Evolutionary conservation across 2,329 filamentous ascomycete species (phyloP), one percentile per base, ranked within the genome.

Genomic region (Aspergillus udagawae): DNA sequence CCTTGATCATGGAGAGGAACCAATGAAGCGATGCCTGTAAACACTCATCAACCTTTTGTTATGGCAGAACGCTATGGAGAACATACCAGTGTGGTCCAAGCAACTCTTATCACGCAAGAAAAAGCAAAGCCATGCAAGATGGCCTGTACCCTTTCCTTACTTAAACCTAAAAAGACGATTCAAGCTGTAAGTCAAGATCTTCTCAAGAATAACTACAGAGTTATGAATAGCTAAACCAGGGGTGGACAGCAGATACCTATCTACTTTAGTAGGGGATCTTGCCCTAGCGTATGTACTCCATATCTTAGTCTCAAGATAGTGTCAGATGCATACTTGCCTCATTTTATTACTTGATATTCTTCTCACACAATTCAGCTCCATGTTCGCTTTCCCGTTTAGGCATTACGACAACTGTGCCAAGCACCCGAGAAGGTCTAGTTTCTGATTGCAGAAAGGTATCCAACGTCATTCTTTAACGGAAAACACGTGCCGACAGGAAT

Each of bases 341-440:
- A 44, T 51, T 49, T 45, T 20, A 23, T 50, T 53, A 29, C 38
- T 38, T 17, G 32, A 38, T 17, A n/a, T 38, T 17, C 32, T 35
- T 35, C 32, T 35, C 21, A 4, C 20, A 10, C 41, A 7, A 2
- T 21, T 21, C 41, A 44, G 41, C 41, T 21, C 41, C 41, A 21
- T 23, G 4, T 44, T 44, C n/a, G 41, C 49, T 42, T 53, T 21
- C 54, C 56, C 27, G 42, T 58, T 54, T 41, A 28, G 52, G 56
- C 55, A 62, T 42, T 52, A 56, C 58, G 54, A 58, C 41, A 52
- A 47, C 52, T 57, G 58, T 52, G 58, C 58, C 55, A 62, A 62
- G 60, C 20, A 29, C 50, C 51, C 20, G 41, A 54, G 21, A 42
- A n/a, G 56, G 55, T 52, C 55, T 60, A 62, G 58, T 20, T 49